Evolutionary conservation across 2,329 filamentous ascomycete species (phyloP), one percentile per base, ranked within the genome.

Genomic region (Aspergillus caelatus): DNA sequence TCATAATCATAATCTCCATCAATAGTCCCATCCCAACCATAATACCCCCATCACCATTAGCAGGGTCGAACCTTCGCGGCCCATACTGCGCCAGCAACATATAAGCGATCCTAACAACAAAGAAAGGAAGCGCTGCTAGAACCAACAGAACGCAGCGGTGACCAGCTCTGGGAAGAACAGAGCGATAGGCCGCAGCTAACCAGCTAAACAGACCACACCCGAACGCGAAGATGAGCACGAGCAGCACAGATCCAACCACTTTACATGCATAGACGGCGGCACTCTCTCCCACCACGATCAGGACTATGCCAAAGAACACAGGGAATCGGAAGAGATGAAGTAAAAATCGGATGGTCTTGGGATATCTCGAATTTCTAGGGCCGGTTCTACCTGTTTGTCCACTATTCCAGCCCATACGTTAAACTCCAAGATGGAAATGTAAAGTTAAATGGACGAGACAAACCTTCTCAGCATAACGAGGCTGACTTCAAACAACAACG

Each of bases 401-500:
- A 63, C 72, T 75, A 23, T 56, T 39, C 11, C n/a, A 36, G 8
- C 14, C 23, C 21, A 26, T 23, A 2, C 1, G 16, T 54, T 23
- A 54, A 32, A 21, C 1, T 36, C n/a, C 6, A 5, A 0, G 39
- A 6, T 1, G 16, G 4, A 12, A 26, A 2, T 21, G 7, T 3
- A 57, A 11, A 7, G 23, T 28, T 48, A 30, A 21, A 11, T 10
- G 10, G 26, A 41, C 16, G 12, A 14, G 0, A 36, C 63, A 19
- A 67, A 74, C 72, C 70, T 70, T 65, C 68, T 61, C 46, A 75
- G 28, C 57, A 74, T 66, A 11, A 74, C 58, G 28, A 73, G 59
- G 58, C 72, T 74, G 39, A 74, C 66, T 62, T 75, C 72, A 41
- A 75, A 73, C 21, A 74, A 61, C 21, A 75, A 67, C 41, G 71